These are phyloP conservation scores for Cicer bijugum DNA, from an alignment of 306 rosid genomes.

Conservation along the genomic window DNA sequence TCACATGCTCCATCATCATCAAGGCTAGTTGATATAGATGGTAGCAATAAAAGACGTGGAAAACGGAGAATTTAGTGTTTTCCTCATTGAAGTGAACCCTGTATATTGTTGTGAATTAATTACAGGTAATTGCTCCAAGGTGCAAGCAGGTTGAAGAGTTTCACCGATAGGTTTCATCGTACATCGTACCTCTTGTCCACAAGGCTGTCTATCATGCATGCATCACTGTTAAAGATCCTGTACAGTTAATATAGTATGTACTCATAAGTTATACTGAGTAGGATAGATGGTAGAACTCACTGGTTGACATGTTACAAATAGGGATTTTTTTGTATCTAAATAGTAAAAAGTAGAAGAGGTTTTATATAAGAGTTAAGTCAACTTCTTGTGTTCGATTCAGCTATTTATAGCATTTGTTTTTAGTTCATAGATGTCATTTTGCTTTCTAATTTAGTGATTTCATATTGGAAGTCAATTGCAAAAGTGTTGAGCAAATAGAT, in stretches of 20 bases:
- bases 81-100: conserved; percentile 38
- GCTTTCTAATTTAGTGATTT: conserved; percentile 34
- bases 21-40: conserved; percentile 78
- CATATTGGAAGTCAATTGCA: conserved; percentile 18
- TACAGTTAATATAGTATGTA: conserved; percentile 49
- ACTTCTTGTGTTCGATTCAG: conserved; percentile 33
- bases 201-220: conserved; percentile 40
- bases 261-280: conserved; percentile 38
- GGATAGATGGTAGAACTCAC: conserved; percentile 32
- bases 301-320: conserved; percentile 22
- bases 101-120: conserved; percentile 38
- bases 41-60: conserved; percentile 57
- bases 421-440: conserved; percentile 13
- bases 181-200: conserved; percentile 44
- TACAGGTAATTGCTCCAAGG: conserved; percentile 29
- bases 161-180: conserved; percentile 36
- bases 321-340: conserved; percentile 22
- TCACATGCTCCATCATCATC: conserved; percentile 58
- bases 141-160: conserved; percentile 36
- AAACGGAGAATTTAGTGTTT: conserved; percentile 69
- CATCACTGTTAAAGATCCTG: conserved; percentile 45
- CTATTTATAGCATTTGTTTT: conserved; percentile 37
- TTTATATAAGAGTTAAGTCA: conserved; percentile 11
- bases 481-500: conserved; percentile 7
- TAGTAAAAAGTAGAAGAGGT: background rate